Evolutionary conservation across 2,329 filamentous ascomycete genomes (phyloP).

Genomic region (Scytalidium sp.): DNA sequence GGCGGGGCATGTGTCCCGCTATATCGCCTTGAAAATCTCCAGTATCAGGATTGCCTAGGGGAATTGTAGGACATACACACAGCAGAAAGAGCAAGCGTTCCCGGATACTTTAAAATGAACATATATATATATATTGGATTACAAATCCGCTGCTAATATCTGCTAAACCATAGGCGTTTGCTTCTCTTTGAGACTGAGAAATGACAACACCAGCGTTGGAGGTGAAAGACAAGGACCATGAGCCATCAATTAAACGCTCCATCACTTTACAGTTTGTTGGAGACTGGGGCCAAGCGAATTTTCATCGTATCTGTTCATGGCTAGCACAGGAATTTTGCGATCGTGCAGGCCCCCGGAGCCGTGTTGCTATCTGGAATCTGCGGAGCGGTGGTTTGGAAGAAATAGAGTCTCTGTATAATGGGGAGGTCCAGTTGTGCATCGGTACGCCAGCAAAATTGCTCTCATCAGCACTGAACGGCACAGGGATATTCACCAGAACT

Average conservation of each 20-base stretch:
- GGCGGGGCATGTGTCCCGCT: neutral
- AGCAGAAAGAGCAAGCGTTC: neutral
- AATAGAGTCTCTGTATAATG: conserved; percentile 5
- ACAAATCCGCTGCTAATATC: neutral
- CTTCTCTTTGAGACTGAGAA: neutral
- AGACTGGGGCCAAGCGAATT: conserved; percentile 9
- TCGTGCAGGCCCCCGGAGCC: conserved; percentile 6
- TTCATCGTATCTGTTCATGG: conserved; percentile 11
- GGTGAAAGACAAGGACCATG: conserved; percentile 12
- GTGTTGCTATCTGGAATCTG: conserved; percentile 6
- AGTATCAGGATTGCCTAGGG: neutral
- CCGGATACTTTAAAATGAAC: neutral
- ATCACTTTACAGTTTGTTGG: conserved; percentile 5
- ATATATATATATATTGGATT: neutral
- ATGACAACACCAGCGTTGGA: conserved; percentile 45
- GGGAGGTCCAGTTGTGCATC: conserved; percentile 7
- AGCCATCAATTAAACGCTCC: conserved; percentile 7
- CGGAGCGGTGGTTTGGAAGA: conserved; percentile 7
- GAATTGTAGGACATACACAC: neutral
- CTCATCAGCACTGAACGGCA: neutral
- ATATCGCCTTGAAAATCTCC: conserved; percentile 13
- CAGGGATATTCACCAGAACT: conserved; percentile 2
- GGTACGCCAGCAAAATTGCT: conserved; percentile 6
- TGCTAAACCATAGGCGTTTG: neutral
- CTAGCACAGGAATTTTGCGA: conserved; percentile 9